Evolutionary conservation across 352 stramenopile species (phyloP), one percentile per base, ranked within the genome.

Genomic region (Vaucheria bursata): DNA sequence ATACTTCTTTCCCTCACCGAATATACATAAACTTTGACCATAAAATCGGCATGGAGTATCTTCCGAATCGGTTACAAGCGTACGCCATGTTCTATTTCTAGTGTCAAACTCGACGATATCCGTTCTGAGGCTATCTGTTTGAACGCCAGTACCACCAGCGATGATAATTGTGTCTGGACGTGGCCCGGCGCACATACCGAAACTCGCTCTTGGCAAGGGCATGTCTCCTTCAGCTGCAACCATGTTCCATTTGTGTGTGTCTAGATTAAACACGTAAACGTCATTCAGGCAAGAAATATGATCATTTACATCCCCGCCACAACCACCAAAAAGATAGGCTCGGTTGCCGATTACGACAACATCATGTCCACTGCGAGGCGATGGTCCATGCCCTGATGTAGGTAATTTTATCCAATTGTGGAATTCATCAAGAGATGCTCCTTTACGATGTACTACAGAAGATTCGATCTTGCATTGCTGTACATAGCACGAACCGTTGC

Each of bases 281-380:
- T 83, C 78, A 59, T 83, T 83, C 8, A 83, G 78, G 73, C 78
- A 83, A 25, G 68, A 73, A 3, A 83, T 81, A 50, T 79, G 76
- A 25, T 77, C 72, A 68, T 72, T 36, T 8, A 33, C 2, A 18
- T 83, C 73, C 12, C 78, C 78, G 7, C 78, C 78, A 37, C 78
- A 83, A 18, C 78, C 78, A 0, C 78, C 78, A 37, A 83, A 83
- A 1, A 83, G 72, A 36, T 78, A 77, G 18, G 78, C 78, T 49
- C 76, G 40, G 66, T 49, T 59, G n/a, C 64, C 71, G 33, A 83
- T 74, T 7, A 83, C 71, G 0, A 79, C 78, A 35, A 83, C 78
- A 33, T 83, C 78, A 35, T 83, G 78, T 32, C 78, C 78, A 18
- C 50, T 75, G 45, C 78, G 73, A 59, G 78, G 73, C 1, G 78